A percentile compares a stretch with the other conserved stretches of the same genome.
Evolutionary conservation across 2,329 filamentous ascomycete genomes (phyloP).

Genomic region (Cladosporium halotolerans): DNA sequence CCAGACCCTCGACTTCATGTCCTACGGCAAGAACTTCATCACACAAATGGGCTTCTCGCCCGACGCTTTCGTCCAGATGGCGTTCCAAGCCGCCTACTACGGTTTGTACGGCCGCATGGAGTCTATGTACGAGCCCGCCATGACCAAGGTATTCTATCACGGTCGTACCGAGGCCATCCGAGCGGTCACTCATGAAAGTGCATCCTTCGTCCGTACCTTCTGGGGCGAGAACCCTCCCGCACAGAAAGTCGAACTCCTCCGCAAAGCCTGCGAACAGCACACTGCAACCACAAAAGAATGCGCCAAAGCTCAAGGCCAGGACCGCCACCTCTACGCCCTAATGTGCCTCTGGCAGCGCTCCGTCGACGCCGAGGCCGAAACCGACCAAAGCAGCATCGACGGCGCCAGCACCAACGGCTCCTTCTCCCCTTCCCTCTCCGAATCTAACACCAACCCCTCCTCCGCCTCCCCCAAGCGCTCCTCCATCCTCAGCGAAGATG

Average conservation of each 20-base stretch:
- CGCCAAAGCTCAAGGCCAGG: conserved; percentile 82
- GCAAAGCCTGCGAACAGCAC: conserved; percentile 77
- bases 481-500: conserved; percentile 36
- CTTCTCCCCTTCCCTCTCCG: conserved; percentile 30
- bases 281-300: conserved; percentile 74
- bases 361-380: conserved; percentile 65
- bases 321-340: conserved; percentile 87
- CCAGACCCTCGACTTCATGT: conserved; percentile 77
- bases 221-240: conserved; percentile 84
- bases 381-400: conserved; percentile 37
- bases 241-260: conserved; percentile 78
- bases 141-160: conserved; percentile 93
- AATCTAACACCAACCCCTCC: conserved; percentile 40
- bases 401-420: conserved; percentile 60
- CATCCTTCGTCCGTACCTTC: conserved; percentile 88
- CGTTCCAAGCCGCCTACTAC: conserved; percentile 96
- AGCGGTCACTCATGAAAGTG: conserved; percentile 72
- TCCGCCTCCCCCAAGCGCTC: conserved; percentile 52
- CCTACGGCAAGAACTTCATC: conserved; percentile 96
- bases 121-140: conserved; percentile 94
- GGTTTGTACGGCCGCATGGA: conserved; percentile 90
- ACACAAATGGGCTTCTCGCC: conserved; percentile 95
- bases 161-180: conserved; percentile 92
- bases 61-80: conserved; percentile 98
- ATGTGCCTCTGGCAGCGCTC: conserved; percentile 92